phyloP scores from a whole-genome alignment of 129 eudicot genomes.

The Centella asiatica region DNA sequence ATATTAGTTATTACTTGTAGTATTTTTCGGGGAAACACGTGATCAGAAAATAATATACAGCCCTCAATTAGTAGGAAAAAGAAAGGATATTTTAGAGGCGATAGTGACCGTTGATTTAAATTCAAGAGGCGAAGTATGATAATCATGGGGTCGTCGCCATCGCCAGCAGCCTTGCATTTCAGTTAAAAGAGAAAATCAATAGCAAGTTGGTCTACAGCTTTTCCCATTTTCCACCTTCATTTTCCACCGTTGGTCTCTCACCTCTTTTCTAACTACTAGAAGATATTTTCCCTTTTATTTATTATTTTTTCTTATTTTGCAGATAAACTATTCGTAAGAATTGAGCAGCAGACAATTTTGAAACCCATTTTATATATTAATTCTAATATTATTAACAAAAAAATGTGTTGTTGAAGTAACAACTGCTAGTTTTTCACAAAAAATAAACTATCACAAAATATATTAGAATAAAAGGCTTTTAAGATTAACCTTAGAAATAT shows the following conservation, averaged over 20 bases:
- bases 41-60: too few relatives aligned
- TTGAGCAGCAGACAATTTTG: too few relatives aligned
- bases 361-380: too few relatives aligned
- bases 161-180: not conserved
- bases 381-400: too few relatives aligned
- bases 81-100: not conserved
- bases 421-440: too few relatives aligned
- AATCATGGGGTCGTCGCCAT: not conserved
- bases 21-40: too few relatives aligned
- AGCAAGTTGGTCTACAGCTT: slow-evolving; percentile 8
- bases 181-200: not conserved
- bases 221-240: not conserved
- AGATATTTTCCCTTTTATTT: slow-evolving; percentile 13
- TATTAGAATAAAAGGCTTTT: too few relatives aligned
- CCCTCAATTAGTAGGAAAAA: too few relatives aligned
- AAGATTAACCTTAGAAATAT: too few relatives aligned
- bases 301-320: not conserved
- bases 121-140: not conserved
- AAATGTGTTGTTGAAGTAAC: too few relatives aligned
- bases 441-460: too few relatives aligned
- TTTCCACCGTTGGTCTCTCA: slow-evolving; percentile 29
- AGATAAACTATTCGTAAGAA: not conserved
- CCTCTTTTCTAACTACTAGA: not conserved
- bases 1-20: too few relatives aligned
- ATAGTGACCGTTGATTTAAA: not conserved